Evolutionary conservation across 139 green algal genomes (phyloP), one percentile per base, ranked within the genome.

Genomic region (Nannochloris sp.): DNA sequence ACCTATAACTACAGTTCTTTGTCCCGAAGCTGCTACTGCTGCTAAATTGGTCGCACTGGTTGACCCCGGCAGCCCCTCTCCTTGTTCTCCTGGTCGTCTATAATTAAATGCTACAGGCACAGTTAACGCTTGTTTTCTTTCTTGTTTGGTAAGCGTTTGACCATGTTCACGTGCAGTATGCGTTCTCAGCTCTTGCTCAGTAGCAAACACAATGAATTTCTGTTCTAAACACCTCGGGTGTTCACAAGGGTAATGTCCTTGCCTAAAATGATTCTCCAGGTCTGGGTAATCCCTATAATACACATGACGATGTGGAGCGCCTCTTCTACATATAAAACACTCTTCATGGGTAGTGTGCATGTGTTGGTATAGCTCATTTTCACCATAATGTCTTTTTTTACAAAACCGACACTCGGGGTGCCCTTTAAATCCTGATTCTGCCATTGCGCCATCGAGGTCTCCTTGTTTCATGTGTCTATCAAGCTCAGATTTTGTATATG

Each of bases 261-360:
- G 51, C 3, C 68, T 54, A 58, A 96, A 97, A 69, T 97, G 92
- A 14, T 85, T 80, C 61, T 92, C 85, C 10, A 96, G 75, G 64
- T 93, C 82, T 2, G 65, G 42, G 54, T 95, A 95, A 74, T 97
- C 83, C 4, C 73, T 54, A 79, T 90, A 98, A 77, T 97, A 98
- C 2, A 92, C 81, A 60, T 92, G 91, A 39, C 82, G 78, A 44
- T 84, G 53, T 4, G 92, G 92, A 7, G 70, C 48, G 14, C 59
- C 65, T 9, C 84, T 71, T 19, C 81, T 54, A 81, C 88, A 97
- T 14, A 96, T 67, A 67, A 95, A 93, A 79, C 90, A 96, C 59
- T 90, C 76, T 76, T 95, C 86, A 72, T 98, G 92, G 19, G 46
- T 46, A 15, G 61, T 32, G 67, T 91, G 83, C 92, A 98, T 98